phyloP scores from a whole-genome alignment of 176 grass and related monocot species.

The Musa beccarii region DNA sequence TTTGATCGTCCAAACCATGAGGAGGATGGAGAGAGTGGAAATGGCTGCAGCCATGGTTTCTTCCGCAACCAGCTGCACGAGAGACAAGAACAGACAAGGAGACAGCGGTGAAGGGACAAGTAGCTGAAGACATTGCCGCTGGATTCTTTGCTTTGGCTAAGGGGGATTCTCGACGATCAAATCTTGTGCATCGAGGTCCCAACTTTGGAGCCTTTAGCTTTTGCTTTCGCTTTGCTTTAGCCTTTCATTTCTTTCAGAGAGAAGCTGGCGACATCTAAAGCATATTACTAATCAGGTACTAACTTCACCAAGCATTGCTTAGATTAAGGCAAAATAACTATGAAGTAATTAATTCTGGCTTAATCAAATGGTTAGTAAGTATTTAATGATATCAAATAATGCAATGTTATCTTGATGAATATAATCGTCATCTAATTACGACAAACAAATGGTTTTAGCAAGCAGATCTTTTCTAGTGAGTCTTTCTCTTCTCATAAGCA shows the following conservation, averaged over 20 bases:
- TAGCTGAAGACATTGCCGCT: background rate
- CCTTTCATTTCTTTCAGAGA: background rate
- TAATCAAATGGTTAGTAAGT: too few relatives aligned
- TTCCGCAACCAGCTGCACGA: background rate
- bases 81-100: background rate
- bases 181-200: background rate
- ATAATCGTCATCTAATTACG: too few relatives aligned
- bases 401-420: too few relatives aligned
- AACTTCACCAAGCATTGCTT: too few relatives aligned
- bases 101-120: background rate
- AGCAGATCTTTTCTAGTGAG: too few relatives aligned
- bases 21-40: constrained; percentile 7
- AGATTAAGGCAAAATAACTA: too few relatives aligned
- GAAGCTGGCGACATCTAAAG: background rate
- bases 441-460: too few relatives aligned
- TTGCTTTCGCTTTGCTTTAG: background rate
- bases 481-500: too few relatives aligned
- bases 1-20: constrained; percentile 12
- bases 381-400: too few relatives aligned
- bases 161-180: constrained; percentile 16
- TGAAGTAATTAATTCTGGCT: too few relatives aligned
- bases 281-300: too few relatives aligned
- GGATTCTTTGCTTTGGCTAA: constrained; percentile 65
- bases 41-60: constrained; percentile 12
- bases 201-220: background rate